phyloP scores from a whole-genome alignment of 495 filamentous ascomycete genomes.

The Talaromyces trachyspermus region DNA sequence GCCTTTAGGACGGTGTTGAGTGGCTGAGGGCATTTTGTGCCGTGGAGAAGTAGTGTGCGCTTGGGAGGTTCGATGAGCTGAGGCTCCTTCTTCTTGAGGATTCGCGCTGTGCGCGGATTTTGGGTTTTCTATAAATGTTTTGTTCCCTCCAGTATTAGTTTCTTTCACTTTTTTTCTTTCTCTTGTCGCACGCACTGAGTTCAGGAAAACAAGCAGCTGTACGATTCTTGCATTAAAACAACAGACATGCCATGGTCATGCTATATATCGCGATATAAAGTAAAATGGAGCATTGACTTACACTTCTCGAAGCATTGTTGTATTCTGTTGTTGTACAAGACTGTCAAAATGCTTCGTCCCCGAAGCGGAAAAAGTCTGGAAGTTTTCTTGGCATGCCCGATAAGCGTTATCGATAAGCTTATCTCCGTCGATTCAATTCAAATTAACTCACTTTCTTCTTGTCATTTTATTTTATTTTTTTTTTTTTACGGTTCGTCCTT shows the following conservation, averaged over 20 bases:
- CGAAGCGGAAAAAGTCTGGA: constrained; percentile 2
- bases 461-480: background rate
- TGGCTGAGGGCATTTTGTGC: constrained; percentile 69
- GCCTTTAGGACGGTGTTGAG: constrained; percentile 75
- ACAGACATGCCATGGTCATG: too few relatives aligned
- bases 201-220: background rate
- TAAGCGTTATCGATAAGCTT: constrained; percentile 8
- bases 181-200: background rate
- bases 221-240: too few relatives aligned
- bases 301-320: constrained; percentile 44
- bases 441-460: background rate
- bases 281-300: constrained; percentile 17
- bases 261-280: constrained; percentile 8
- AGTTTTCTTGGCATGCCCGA: constrained; percentile 2
- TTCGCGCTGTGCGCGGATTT: constrained; percentile 91
- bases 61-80: constrained; percentile 84
- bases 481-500: too few relatives aligned
- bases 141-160: background rate
- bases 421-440: background rate
- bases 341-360: background rate
- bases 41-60: constrained; percentile 75
- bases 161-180: background rate
- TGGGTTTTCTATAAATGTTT: constrained; percentile 82
- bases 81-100: constrained; percentile 83
- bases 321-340: background rate